phyloP scores from a whole-genome alignment of 495 filamentous ascomycete genomes.

The Hypoxylon fuscum region DNA sequence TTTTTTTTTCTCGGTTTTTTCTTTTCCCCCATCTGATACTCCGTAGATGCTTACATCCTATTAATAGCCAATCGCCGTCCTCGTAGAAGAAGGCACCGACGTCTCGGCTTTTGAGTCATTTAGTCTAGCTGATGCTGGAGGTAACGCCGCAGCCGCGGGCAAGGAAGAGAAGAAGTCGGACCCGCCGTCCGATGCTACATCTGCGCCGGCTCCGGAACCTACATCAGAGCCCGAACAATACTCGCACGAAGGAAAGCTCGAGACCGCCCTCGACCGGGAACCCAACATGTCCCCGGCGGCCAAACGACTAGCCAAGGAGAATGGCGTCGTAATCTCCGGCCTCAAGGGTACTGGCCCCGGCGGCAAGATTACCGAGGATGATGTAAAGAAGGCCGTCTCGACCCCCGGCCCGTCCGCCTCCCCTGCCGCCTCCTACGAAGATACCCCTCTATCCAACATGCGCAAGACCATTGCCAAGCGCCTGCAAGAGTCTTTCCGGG shows the following conservation, averaged over 20 bases:
- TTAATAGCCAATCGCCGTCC: conserved; percentile 88
- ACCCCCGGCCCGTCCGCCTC: conserved; percentile 57
- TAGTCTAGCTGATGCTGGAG: conserved; percentile 88
- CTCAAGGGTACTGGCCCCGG: conserved; percentile 89
- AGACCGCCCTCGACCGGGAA: conserved; percentile 84
- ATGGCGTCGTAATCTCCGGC: conserved; percentile 77
- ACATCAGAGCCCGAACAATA: conserved; percentile 72
- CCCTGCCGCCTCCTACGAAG: conserved; percentile 76
- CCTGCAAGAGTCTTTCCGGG: conserved; percentile 84
- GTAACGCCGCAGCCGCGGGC: conserved; percentile 70
- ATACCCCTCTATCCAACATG: conserved; percentile 88
- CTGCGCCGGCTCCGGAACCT: conserved; percentile 68
- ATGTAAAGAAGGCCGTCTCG: conserved; percentile 79
- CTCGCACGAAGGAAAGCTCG: conserved; percentile 76
- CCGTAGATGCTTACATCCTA: conserved; percentile 51
- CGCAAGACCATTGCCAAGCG: conserved; percentile 96
- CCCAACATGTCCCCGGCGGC: conserved; percentile 75
- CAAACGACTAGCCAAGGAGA: conserved; percentile 85
- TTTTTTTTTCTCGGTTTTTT: conserved; percentile 11
- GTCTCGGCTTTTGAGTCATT: conserved; percentile 88
- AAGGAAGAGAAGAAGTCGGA: conserved; percentile 66
- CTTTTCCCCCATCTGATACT: conserved; percentile 33
- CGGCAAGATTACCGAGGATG: conserved; percentile 89
- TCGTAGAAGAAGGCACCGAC: conserved; percentile 91
- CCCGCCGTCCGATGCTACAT: conserved; percentile 64